phyloP scores from a whole-genome alignment of 768 basidiomycete species.

The Saitozyma podzolica region DNA sequence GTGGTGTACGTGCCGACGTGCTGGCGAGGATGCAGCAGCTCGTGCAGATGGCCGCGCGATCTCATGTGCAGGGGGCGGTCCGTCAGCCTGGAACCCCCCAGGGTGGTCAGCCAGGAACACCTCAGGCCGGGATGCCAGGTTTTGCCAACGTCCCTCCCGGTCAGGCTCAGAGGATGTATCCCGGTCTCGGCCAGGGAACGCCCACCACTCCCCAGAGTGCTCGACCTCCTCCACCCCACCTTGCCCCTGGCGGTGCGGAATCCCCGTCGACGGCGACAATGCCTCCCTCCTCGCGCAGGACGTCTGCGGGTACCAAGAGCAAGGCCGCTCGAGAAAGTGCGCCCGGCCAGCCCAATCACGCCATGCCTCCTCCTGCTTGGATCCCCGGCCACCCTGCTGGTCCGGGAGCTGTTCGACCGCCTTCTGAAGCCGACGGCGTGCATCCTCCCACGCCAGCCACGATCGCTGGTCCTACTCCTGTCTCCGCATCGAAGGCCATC shows the following conservation, averaged over 20 bases:
- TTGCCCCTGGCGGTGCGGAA: no score
- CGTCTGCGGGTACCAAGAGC: no score
- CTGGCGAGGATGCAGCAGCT: conserved; percentile 40
- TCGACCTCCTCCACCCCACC: no score
- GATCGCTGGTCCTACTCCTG: conserved; percentile 10
- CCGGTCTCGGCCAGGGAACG: no score
- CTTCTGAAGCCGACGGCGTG: not conserved
- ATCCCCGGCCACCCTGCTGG: conserved; percentile 14
- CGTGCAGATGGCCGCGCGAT: not conserved
- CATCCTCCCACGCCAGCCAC: conserved; percentile 3
- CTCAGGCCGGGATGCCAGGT: not conserved
- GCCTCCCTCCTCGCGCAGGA: no score
- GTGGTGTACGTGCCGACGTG: conserved; percentile 25
- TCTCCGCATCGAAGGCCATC: conserved; percentile 5
- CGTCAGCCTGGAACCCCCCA: no score
- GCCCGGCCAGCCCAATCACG: no score
- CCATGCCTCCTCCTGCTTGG: conserved; percentile 32
- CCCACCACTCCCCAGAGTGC: no score
- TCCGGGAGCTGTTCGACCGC: conserved; percentile 1
- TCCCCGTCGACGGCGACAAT: no score
- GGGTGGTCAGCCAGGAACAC: not conserved
- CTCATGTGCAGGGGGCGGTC: not conserved
- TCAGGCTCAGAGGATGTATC: no score
- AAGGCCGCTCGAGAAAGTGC: no score
- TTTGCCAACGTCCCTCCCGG: not conserved